These are phyloP conservation scores for Tricholoma terreum DNA, from an alignment of 768 basidiomycete genomes.

Conservation along the genomic window DNA sequence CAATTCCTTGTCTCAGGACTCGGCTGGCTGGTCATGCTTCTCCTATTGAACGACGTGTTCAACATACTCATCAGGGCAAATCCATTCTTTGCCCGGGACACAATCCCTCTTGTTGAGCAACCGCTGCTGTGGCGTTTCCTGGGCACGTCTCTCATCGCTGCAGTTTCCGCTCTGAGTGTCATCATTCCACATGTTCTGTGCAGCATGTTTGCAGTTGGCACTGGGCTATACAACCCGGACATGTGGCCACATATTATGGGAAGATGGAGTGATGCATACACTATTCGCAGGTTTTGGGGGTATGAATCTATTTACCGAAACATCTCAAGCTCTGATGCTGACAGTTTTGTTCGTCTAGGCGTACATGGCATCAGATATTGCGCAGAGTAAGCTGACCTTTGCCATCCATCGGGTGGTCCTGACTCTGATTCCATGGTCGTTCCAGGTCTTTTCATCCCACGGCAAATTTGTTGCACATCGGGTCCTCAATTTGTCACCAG, in stretches of 20 bases:
- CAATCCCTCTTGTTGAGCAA: neutral
- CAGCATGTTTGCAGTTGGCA: constrained; percentile 8
- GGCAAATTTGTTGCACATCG: constrained; percentile 18
- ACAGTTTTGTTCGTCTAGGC: constrained; percentile 12
- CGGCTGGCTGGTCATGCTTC: neutral
- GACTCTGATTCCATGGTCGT: neutral
- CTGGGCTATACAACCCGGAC: constrained; percentile 14
- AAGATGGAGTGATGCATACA: constrained; percentile 25
- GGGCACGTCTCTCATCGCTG: neutral
- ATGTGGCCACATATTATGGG: constrained; percentile 30
- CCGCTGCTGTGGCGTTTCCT: neutral
- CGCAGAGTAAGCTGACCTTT: constrained; percentile 18
- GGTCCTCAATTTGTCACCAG: constrained; percentile 14
- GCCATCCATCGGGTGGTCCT: neutral
- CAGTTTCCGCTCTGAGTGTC: neutral
- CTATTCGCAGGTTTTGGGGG: constrained; percentile 35
- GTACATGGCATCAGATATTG: constrained; percentile 31
- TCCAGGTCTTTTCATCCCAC: constrained; percentile 19
- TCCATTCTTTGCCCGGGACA: neutral
- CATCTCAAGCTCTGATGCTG: neutral
- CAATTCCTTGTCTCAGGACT: neutral
- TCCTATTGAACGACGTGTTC: neutral
- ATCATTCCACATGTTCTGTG: neutral
- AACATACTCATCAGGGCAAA: neutral
- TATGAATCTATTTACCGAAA: constrained; percentile 12